These are phyloP conservation scores for Wilhelminamyces savonicus DNA, from an alignment of 805 yeast species.

Conservation along the genomic window DNA sequence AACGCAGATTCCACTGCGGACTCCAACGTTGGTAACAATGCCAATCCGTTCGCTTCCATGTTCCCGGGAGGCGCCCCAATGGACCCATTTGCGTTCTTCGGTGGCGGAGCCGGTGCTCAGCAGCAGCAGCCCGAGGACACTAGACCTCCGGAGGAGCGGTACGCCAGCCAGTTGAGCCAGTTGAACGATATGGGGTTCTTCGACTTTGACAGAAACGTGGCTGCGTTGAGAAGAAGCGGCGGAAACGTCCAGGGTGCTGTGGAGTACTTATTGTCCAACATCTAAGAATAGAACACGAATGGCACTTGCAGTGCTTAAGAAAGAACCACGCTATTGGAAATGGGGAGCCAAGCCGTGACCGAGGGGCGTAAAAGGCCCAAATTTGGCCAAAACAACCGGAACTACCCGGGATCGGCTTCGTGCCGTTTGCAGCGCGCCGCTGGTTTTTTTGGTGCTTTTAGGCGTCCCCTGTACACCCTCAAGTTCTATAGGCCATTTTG, in stretches of 20 bases:
- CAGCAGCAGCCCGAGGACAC: conserved; percentile 30
- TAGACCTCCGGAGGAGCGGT: conserved; percentile 42
- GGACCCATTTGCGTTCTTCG: conserved; percentile 52
- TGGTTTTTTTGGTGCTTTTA: too few species aligned
- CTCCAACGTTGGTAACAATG: conserved; percentile 5
- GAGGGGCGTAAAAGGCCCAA: too few species aligned
- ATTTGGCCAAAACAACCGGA: too few species aligned
- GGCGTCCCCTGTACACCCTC: too few species aligned
- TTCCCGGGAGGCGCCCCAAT: conserved; percentile 30
- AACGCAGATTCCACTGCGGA: conserved; percentile 8
- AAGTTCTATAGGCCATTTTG: too few species aligned
- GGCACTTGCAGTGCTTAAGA: too few species aligned
- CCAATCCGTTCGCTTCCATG: conserved; percentile 35
- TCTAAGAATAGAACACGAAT: not conserved
- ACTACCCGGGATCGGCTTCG: too few species aligned
- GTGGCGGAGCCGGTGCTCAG: conserved; percentile 26
- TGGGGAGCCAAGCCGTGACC: too few species aligned
- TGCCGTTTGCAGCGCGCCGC: too few species aligned
- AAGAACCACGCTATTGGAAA: too few species aligned
- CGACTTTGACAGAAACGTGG: conserved; percentile 87
- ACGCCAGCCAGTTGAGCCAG: conserved; percentile 37
- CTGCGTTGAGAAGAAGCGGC: conserved; percentile 89
- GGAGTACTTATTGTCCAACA: conserved; percentile 59
- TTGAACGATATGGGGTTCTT: conserved; percentile 58
- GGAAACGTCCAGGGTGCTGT: conserved; percentile 97